Conservation (phyloP, 768 basidiomycete genomes). For the Suillus occidentalis region DNA sequence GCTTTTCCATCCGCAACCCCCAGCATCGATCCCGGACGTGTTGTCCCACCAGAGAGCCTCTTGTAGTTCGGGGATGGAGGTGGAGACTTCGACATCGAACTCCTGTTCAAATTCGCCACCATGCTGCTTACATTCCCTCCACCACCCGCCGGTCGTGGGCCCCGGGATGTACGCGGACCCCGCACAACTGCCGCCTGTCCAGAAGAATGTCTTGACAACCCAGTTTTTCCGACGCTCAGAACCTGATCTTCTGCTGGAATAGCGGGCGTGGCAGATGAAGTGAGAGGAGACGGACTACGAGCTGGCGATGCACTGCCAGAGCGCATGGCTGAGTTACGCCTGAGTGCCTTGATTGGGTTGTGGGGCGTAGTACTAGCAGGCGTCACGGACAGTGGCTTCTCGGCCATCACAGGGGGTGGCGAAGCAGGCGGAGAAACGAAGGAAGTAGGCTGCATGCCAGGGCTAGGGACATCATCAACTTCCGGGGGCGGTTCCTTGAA, state of each 20-base stretch:
- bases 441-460: slow-evolving; percentile 15
- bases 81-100: slow-evolving; percentile 38
- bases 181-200: slow-evolving; percentile 38
- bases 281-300: slow-evolving; percentile 46
- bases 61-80: slow-evolving; percentile 43
- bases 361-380: slow-evolving; percentile 45
- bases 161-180: slow-evolving; percentile 50
- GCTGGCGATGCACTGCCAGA: slow-evolving; percentile 37
- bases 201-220: slow-evolving; percentile 50
- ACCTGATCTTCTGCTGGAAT: slow-evolving; percentile 32
- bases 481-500: slow-evolving; percentile 71
- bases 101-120: slow-evolving; percentile 57
- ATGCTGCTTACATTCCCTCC: slow-evolving; percentile 51
- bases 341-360: slow-evolving; percentile 47
- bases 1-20: slow-evolving; percentile 4
- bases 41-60: slow-evolving; percentile 42
- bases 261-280: slow-evolving; percentile 26
- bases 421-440: slow-evolving; percentile 25
- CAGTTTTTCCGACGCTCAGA: slow-evolving; percentile 32
- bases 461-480: slow-evolving; percentile 39
- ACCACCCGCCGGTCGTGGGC: slow-evolving; percentile 41
- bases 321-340: slow-evolving; percentile 36
- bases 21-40: slow-evolving; percentile 17
- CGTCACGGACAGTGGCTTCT: slow-evolving; percentile 35
- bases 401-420: slow-evolving; percentile 24